Evolutionary conservation across 306 rosid species (phyloP), one percentile per base, ranked within the genome.

Genomic region (Trifolium fragiferum): DNA sequence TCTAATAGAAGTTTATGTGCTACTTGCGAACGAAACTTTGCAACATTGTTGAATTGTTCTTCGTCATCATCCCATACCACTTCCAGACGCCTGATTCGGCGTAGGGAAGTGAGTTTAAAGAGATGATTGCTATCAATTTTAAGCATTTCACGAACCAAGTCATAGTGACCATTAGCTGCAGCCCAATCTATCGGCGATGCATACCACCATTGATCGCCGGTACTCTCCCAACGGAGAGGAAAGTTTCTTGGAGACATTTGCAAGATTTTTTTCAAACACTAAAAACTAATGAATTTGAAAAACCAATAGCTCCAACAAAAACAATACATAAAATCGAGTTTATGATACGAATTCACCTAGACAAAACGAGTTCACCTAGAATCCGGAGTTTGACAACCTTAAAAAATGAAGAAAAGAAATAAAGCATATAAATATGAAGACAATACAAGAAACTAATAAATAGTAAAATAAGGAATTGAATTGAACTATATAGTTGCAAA

Each of bases 131-230:
- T 83, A 68, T 94, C 99, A 0, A 94, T 80, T 23, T 87, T 85
- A 19, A 94, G 96, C 12, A 94, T 83, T 85, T 94, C 96, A 0
- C 89, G 85, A 44, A 94, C 99, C 63, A 94, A 85, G 80, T 94
- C 97, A 62, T 91, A 94, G 75, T 90, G 99, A 16, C 99, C 99
- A 53, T 94, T 94, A 0, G 99, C 99, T 3, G 97, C 99, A 10
- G 99, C 99, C 87, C 90, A 94, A 51, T 94, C 99, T 4, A 94
- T 94, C 0, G 99, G 99, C 12, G 97, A 94, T 44, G 96, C 97
- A 76, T 83, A 94, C 99, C 99, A 94, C 99, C 99, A 94, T 47
- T 94, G 98, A 77, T 94, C 99, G 25, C 99, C 97, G 3, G 98
- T 92, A 83, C 99, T 94, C 84, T 94, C 99, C 99, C 99, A 94